Conservation (phyloP, 192 early-diverging fungal species). For the Backusella circina region DNA sequence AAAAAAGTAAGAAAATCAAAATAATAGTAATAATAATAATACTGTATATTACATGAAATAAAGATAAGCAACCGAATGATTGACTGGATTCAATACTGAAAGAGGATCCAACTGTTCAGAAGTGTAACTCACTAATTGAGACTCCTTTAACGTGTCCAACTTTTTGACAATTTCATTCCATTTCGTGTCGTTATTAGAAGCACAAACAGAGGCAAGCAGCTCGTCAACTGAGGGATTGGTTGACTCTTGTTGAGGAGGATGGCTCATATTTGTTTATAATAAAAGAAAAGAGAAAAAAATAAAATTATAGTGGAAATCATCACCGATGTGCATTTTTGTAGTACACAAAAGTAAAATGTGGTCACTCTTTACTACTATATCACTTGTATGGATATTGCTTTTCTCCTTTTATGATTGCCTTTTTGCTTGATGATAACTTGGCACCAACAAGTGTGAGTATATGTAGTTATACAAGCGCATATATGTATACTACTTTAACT, state of each 20-base stretch:
- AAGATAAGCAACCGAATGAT: slow-evolving; percentile 42
- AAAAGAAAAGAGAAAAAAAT: background rate
- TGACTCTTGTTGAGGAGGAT: background rate
- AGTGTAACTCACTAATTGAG: slow-evolving; percentile 5
- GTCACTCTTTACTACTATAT: no score
- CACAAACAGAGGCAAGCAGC: background rate
- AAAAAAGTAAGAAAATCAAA: background rate
- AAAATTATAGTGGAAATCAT: no score
- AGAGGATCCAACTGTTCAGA: slow-evolving; percentile 36
- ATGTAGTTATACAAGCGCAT: no score
- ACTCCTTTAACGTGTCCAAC: background rate
- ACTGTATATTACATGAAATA: slow-evolving; percentile 45
- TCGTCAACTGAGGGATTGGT: background rate
- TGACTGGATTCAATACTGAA: slow-evolving; percentile 33
- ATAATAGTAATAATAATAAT: background rate
- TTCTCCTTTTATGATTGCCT: no score
- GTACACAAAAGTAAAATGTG: no score
- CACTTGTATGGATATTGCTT: no score
- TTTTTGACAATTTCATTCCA: background rate
- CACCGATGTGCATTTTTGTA: no score
- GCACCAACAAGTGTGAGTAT: no score
- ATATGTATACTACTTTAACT: no score
- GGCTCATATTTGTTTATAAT: background rate
- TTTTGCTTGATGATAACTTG: no score
- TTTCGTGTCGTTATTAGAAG: background rate